These are phyloP conservation scores for Fraxinus sp. DNA, from an alignment of 305 asterid genomes.

Conservation along the genomic window DNA sequence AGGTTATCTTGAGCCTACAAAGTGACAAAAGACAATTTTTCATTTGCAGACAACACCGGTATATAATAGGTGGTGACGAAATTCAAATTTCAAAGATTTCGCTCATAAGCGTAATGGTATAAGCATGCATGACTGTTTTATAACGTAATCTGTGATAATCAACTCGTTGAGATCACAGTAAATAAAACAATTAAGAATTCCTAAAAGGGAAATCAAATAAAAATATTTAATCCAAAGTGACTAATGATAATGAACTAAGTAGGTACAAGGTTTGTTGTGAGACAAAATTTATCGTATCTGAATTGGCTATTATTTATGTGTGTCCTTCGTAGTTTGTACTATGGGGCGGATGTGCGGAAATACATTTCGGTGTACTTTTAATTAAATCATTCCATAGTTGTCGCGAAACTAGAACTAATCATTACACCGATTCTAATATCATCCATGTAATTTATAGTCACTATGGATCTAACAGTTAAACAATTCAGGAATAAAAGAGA, in stretches of 20 bases:
- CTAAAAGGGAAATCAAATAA: background rate
- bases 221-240: background rate
- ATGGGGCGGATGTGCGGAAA: background rate
- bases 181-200: background rate
- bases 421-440: background rate
- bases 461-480: background rate
- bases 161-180: background rate
- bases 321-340: background rate
- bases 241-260: background rate
- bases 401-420: background rate
- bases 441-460: background rate
- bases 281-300: background rate
- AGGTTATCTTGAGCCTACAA: slow-evolving; percentile 91
- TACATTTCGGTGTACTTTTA: background rate
- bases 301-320: background rate
- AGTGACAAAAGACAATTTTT: background rate
- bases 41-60: background rate
- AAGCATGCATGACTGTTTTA: background rate
- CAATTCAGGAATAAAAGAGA: background rate
- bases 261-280: background rate
- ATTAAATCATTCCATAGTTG: background rate
- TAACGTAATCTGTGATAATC: background rate
- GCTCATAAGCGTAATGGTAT: background rate
- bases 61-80: background rate
- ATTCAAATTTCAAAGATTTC: background rate